Evolutionary conservation across 192 early-diverging fungal genomes (phyloP).

Genomic region (Linnemannia schmuckeri): DNA sequence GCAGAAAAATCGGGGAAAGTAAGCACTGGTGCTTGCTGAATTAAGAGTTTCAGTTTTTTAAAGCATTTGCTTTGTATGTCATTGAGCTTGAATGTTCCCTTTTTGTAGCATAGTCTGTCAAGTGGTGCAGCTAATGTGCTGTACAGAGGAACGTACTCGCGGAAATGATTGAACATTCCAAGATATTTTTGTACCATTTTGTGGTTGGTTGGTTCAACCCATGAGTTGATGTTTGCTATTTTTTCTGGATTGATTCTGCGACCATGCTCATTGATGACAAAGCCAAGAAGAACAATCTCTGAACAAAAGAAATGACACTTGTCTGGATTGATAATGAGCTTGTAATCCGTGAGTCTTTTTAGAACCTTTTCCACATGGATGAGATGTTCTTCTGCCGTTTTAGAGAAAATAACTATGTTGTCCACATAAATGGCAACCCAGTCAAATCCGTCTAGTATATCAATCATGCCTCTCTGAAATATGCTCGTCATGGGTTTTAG

Average conservation of each 20-base stretch:
- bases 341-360: not conserved
- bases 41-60: not conserved
- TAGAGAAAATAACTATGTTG: slow-evolving; percentile 18
- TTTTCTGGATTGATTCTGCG: slow-evolving; percentile 19
- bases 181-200: slow-evolving; percentile 24
- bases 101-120: slow-evolving; percentile 14
- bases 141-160: not conserved
- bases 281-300: slow-evolving; percentile 13
- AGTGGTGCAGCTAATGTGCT: slow-evolving; percentile 33
- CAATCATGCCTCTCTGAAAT: not conserved
- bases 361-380: slow-evolving; percentile 3
- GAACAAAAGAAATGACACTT: slow-evolving; percentile 17
- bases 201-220: slow-evolving; percentile 23
- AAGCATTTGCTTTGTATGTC: not conserved
- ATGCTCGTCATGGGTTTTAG: too few relatives aligned
- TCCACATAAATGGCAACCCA: slow-evolving; percentile 6
- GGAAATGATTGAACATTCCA: slow-evolving; percentile 40
- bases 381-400: not conserved
- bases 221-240: slow-evolving; percentile 26
- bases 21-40: slow-evolving; percentile 20
- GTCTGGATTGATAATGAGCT: slow-evolving; percentile 20
- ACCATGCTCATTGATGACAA: slow-evolving; percentile 6
- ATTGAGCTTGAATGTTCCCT: slow-evolving; percentile 10
- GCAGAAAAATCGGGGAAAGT: slow-evolving; percentile 29
- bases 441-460: slow-evolving; percentile 4